These are phyloP conservation scores for Tribonema minus DNA, from an alignment of 108 stramenopile species.

Conservation along the genomic window DNA sequence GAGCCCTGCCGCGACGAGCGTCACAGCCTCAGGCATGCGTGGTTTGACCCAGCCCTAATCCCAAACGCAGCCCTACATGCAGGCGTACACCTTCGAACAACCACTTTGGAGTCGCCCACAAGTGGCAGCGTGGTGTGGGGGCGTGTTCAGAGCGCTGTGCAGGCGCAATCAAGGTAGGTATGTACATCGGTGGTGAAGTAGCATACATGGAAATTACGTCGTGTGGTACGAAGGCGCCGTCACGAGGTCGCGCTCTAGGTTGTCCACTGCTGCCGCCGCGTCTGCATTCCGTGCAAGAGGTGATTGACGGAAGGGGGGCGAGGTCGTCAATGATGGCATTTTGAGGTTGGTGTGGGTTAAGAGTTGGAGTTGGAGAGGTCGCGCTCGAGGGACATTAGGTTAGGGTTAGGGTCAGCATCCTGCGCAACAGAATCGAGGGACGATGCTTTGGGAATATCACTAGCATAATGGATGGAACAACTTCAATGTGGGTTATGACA, in stretches of 20 bases:
- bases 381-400: too few relatives aligned
- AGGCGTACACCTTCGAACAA: conserved; percentile 7
- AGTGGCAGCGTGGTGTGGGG: conserved; percentile 4
- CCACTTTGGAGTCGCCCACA: not conserved
- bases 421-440: too few relatives aligned
- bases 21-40: conserved; percentile 21
- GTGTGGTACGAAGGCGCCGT: conserved; percentile 8
- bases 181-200: conserved; percentile 11
- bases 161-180: not conserved
- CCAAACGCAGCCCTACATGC: too few relatives aligned
- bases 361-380: too few relatives aligned
- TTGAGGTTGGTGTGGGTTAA: too few relatives aligned
- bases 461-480: too few relatives aligned
- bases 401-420: too few relatives aligned
- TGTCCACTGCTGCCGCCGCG: not conserved
- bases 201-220: not conserved
- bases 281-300: not conserved
- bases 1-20: conserved; percentile 13
- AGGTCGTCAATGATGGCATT: too few relatives aligned
- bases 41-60: conserved; percentile 13
- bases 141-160: conserved; percentile 1
- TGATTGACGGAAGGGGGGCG: not conserved
- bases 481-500: too few relatives aligned
- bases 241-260: not conserved
- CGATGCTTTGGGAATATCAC: too few relatives aligned